Evolutionary conservation across 306 rosid species (phyloP).

Genomic region (Citrullus mucosospermus): DNA sequence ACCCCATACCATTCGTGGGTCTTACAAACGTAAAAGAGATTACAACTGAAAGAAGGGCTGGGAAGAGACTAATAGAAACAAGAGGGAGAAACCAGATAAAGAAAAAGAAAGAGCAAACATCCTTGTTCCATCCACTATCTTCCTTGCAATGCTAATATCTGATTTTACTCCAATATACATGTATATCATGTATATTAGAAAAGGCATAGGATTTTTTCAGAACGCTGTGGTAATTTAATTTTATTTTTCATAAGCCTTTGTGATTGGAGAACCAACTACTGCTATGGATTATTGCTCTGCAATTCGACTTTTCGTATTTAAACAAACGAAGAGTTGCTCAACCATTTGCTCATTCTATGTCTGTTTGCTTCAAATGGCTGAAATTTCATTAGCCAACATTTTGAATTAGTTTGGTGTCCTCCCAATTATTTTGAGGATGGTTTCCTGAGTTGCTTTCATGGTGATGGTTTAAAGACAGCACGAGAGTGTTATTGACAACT

Average conservation of each 20-base stretch:
- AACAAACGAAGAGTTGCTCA: not conserved
- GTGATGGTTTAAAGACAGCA: not conserved
- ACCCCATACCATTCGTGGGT: not conserved
- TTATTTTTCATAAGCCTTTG: not conserved
- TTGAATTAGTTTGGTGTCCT: not conserved
- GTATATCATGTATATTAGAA: not conserved
- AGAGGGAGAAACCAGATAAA: not conserved
- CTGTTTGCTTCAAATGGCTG: not conserved
- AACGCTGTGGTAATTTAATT: not conserved
- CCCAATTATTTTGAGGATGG: not conserved
- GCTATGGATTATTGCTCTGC: not conserved
- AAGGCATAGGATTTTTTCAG: not conserved
- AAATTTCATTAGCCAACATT: not conserved
- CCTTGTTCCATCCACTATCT: not conserved
- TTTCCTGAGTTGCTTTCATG: not conserved
- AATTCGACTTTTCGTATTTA: not conserved
- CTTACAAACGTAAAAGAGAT: not conserved
- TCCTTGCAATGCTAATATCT: not conserved
- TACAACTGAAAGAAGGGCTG: not conserved
- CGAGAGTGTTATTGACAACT: not conserved
- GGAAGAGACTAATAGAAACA: not conserved
- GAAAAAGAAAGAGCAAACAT: not conserved
- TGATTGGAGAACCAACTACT: not conserved
- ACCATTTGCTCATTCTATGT: not conserved
- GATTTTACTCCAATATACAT: not conserved